A percentile compares a stretch with the other conserved stretches of the same genome.
These are phyloP conservation scores for Pueraria montana DNA, from an alignment of 306 rosid species.

Conservation along the genomic window DNA sequence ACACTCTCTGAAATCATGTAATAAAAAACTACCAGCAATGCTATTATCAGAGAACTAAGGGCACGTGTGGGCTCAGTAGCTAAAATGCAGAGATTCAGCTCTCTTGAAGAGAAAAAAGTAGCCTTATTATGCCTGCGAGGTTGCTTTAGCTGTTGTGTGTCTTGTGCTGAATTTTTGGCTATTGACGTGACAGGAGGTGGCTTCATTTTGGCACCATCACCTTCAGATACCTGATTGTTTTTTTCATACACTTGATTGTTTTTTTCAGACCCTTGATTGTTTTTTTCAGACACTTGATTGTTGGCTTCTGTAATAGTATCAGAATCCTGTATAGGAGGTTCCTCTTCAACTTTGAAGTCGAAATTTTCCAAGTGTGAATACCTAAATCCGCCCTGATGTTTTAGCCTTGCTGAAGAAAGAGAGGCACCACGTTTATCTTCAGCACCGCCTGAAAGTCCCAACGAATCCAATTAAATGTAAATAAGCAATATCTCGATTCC, in stretches of 20 bases:
- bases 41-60: conserved; percentile 62
- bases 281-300: neutral
- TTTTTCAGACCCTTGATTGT: neutral
- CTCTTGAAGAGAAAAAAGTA: conserved; percentile 69
- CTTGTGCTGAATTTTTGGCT: conserved; percentile 24
- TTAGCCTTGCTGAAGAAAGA: conserved; percentile 32
- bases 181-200: conserved; percentile 29
- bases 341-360: neutral
- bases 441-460: conserved; percentile 43
- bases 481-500: conserved; percentile 3
- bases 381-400: conserved; percentile 48
- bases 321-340: conserved; percentile 11
- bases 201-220: conserved; percentile 1
- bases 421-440: conserved; percentile 29
- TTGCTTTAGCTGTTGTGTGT: conserved; percentile 31
- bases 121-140: neutral
- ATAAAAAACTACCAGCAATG: conserved; percentile 66
- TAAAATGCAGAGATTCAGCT: conserved; percentile 65
- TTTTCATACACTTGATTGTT: neutral
- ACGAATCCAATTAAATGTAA: conserved; percentile 10
- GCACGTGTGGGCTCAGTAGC: conserved; percentile 73
- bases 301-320: neutral
- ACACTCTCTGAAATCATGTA: conserved; percentile 56
- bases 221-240: conserved; percentile 10
- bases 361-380: conserved; percentile 28